A percentile compares a stretch with the other conserved stretches of the same genome.
Conservation (phyloP, 306 rosid genomes). For the Chamaecrista fasciculata region DNA sequence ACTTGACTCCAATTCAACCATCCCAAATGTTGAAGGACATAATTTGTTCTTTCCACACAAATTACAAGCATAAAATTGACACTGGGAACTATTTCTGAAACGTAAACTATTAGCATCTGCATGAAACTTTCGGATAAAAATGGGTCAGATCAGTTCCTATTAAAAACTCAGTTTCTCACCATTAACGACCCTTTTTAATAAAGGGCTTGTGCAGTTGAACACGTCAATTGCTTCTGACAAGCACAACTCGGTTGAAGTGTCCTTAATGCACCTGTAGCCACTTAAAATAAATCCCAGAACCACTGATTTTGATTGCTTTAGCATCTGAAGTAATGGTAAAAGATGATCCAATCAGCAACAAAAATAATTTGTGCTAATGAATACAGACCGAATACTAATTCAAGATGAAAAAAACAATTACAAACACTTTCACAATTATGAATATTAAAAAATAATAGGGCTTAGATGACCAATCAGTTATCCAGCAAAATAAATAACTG, state of each 20-base stretch:
- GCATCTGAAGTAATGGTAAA: conserved; percentile 41
- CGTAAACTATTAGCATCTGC: not conserved
- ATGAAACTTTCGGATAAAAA: conserved; percentile 4
- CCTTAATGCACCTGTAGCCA: conserved; percentile 66
- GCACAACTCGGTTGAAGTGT: conserved; percentile 59
- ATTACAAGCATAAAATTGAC: conserved; percentile 11
- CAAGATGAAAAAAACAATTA: conserved; percentile 18
- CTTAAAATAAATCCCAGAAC: conserved; percentile 66
- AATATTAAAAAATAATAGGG: conserved; percentile 4
- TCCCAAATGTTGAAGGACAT: conserved; percentile 11
- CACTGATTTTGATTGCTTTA: conserved; percentile 58
- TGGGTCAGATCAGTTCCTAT: conserved; percentile 15
- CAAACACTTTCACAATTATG: conserved; percentile 12
- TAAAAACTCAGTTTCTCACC: conserved; percentile 58
- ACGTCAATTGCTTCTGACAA: conserved; percentile 63
- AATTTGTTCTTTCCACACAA: conserved; percentile 9
- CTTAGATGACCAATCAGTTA: conserved; percentile 16
- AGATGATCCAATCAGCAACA: conserved; percentile 29
- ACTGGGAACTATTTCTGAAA: conserved; percentile 14
- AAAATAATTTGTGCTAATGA: conserved; percentile 20
- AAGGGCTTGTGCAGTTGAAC: conserved; percentile 50
- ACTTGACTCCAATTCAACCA: conserved; percentile 21
- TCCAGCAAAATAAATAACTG: conserved; percentile 25
- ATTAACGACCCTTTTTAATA: conserved; percentile 52
- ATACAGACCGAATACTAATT: not conserved